Evolutionary conservation across 2,329 filamentous ascomycete genomes (phyloP), one percentile per base, ranked within the genome.

Genomic region (Balansia obtecta): DNA sequence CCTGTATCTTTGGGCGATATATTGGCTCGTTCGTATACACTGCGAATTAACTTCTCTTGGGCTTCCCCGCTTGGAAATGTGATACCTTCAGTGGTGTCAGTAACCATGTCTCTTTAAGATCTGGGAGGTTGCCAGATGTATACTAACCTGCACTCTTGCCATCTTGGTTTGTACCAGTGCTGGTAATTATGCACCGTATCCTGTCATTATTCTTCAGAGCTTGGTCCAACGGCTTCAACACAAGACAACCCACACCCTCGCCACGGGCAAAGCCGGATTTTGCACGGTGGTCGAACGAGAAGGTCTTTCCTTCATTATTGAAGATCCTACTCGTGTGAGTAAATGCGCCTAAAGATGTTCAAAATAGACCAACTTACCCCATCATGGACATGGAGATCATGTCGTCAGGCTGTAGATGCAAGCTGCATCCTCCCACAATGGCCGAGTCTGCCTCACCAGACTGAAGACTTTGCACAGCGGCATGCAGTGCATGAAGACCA

Each of bases 211-310:
- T 77, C 39, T 60, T 65, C 22, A 80, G 58, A 3, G 80, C 80
- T 51, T 76, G 68, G 32, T 72, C 68, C 0, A 83, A 66, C 0
- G 70, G 71, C 63, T 83, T 83, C n/a, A 84, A 59, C 11, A 82
- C 60, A 2, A 83, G 55, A 46, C 74, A 68, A 3, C 68, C 76
- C 18, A 74, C 71, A 3, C 79, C 80, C 56, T 84, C 80, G 8
- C 79, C 81, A 13, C 80, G 71, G 0, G 73, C 79, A 56, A 80
- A 85, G 0, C 82, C 82, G 39, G 34, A 56, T 11, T 60, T 45
- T 34, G 59, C 60, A 44, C 59, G 46, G 52, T 63, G 53, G 57
- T 65, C 53, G 33, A 59, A 56, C 39, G 75, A 74, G 46, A 69
- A 71, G 12, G 71, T 79, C 38, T 71, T 67, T 1, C 76, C 76